A percentile compares a stretch with the other conserved stretches of the same genome.
Conservation (phyloP, 192 early-diverging fungal species). For the Phlyctochytrium bullatum region DNA sequence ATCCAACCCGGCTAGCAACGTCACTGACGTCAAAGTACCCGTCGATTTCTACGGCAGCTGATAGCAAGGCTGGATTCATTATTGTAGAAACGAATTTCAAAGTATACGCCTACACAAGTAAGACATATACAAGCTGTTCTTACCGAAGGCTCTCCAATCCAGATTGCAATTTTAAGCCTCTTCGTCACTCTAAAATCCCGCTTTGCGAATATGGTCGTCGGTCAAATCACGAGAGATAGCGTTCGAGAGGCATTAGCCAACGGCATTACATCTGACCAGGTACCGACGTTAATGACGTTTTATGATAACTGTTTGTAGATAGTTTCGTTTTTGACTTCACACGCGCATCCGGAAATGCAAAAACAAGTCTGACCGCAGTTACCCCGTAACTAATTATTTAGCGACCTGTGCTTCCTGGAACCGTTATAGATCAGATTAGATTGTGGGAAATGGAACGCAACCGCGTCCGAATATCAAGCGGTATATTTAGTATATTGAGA, state of each 20-base stretch:
- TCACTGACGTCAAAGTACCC: slow-evolving; percentile 80
- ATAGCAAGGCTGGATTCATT: slow-evolving; percentile 70
- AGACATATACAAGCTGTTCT: no score
- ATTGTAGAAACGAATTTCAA: slow-evolving; percentile 86
- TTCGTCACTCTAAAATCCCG: slow-evolving; percentile 81
- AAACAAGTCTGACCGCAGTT: slow-evolving; percentile 42
- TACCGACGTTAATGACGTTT: slow-evolving; percentile 13
- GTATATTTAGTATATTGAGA: slow-evolving; percentile 3
- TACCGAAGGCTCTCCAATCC: slow-evolving; percentile 75
- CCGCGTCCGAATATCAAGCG: slow-evolving; percentile 47
- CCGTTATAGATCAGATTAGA: slow-evolving; percentile 92
- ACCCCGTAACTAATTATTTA: not conserved
- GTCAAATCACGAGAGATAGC: slow-evolving; percentile 81
- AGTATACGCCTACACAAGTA: slow-evolving; percentile 91
- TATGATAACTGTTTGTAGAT: slow-evolving; percentile 50
- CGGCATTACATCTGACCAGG: slow-evolving; percentile 93
- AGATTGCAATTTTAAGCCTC: slow-evolving; percentile 88
- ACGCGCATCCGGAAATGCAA: slow-evolving; percentile 93
- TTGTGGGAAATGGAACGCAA: slow-evolving; percentile 97
- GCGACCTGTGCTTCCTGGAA: slow-evolving; percentile 76
- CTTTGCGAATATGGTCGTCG: slow-evolving; percentile 91
- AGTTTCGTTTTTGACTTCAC: slow-evolving; percentile 80
- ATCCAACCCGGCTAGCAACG: slow-evolving; percentile 89
- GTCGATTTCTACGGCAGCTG: slow-evolving; percentile 36
- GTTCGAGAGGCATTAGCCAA: slow-evolving; percentile 76